A percentile compares a stretch with the other conserved stretches of the same genome.
Conservation (phyloP, 129 eudicot species). For the Gnaphalium uliginosum region DNA sequence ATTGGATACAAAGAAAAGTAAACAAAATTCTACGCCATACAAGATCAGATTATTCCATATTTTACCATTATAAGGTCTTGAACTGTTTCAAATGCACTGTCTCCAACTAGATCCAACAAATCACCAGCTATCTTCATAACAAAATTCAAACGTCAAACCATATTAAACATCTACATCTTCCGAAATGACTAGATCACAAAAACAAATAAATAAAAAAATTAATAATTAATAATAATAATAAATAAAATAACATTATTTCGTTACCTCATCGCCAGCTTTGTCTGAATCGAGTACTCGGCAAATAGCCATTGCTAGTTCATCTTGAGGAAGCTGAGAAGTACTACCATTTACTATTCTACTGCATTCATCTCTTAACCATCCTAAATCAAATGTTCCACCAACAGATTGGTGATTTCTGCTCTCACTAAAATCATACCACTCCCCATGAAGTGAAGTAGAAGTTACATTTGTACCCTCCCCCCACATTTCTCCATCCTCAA, state of each 20-base stretch:
- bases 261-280: conserved; percentile 97
- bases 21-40: no score
- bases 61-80: conserved; percentile 78
- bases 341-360: conserved; percentile 64
- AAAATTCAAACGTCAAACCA: conserved; percentile 16
- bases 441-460: conserved; percentile 52
- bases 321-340: conserved; percentile 82
- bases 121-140: conserved; percentile 88
- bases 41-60: no score
- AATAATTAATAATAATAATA: not conserved
- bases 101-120: conserved; percentile 92
- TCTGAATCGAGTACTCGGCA: conserved; percentile 93
- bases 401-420: conserved; percentile 37
- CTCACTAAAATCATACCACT: conserved; percentile 50
- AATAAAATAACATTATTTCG: conserved; percentile 2
- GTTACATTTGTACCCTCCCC: conserved; percentile 47
- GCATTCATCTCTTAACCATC: conserved; percentile 83
- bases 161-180: not conserved
- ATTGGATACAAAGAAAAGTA: no score
- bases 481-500: conserved; percentile 56
- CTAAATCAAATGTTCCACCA: conserved; percentile 61
- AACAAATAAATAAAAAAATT: not conserved
- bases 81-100: conserved; percentile 84
- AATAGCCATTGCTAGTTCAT: conserved; percentile 96
- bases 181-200: conserved; percentile 22